phyloP scores from a whole-genome alignment of 23 red algal species.

The Gracilaria domingensis region DNA sequence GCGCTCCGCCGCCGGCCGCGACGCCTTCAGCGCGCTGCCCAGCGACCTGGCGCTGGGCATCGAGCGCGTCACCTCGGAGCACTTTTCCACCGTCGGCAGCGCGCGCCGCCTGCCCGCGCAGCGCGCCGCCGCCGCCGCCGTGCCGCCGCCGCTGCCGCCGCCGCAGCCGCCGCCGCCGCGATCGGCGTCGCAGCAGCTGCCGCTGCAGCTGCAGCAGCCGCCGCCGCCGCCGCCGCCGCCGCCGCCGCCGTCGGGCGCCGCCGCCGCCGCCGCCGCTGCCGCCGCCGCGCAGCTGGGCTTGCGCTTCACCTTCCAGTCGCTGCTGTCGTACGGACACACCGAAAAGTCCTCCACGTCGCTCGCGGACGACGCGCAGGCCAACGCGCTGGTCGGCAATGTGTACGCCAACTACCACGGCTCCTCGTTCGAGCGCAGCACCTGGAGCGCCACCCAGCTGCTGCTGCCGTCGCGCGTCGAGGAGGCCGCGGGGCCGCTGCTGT shows the following conservation, averaged over 20 bases:
- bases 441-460: constrained; percentile 6
- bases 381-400: constrained; percentile 38
- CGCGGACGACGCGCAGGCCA: constrained; percentile 7
- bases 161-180: background rate
- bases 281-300: background rate
- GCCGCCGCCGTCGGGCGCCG: too few species aligned
- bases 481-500: constrained; percentile 42
- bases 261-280: background rate
- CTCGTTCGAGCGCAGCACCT: background rate
- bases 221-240: background rate
- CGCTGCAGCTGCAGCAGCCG: background rate
- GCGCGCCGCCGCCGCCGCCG: background rate
- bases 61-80: constrained; percentile 54
- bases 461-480: constrained; percentile 42
- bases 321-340: constrained; percentile 70
- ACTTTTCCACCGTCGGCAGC: constrained; percentile 2
- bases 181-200: too few species aligned
- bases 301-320: constrained; percentile 70
- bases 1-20: background rate
- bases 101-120: background rate
- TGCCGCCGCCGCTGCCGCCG: background rate
- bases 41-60: constrained; percentile 41
- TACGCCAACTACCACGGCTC: constrained; percentile 10
- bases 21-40: constrained; percentile 7
- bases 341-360: constrained; percentile 53